A percentile compares a stretch with the other conserved stretches of the same genome.
Conservation (phyloP, 1,139 yeast species). For the Kodamaea anthophila region DNA sequence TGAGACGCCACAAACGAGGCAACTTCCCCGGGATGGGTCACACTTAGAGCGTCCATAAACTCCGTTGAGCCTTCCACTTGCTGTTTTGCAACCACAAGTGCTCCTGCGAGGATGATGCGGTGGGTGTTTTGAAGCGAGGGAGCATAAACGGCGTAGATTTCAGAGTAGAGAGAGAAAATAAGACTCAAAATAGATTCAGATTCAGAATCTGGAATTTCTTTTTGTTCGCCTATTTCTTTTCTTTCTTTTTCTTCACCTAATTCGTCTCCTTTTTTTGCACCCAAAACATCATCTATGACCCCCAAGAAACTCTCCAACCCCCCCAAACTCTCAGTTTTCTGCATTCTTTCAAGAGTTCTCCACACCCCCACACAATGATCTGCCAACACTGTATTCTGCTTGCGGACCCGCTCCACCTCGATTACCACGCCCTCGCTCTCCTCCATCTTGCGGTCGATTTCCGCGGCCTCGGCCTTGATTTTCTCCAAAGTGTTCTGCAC, state of each 20-base stretch:
- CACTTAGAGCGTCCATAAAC: conserved; percentile 17
- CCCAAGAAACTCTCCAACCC: conserved; percentile 43
- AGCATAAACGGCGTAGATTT: conserved; percentile 40
- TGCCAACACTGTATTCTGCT: conserved; percentile 49
- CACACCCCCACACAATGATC: conserved; percentile 47
- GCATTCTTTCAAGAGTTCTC: too few species aligned
- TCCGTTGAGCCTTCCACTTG: conserved; percentile 8
- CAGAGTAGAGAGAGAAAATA: conserved; percentile 27
- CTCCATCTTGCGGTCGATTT: conserved; percentile 46
- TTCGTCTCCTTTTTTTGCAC: conserved; percentile 4
- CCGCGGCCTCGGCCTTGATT: conserved; percentile 57
- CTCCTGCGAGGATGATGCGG: conserved; percentile 38
- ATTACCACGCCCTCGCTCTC: conserved; percentile 52
- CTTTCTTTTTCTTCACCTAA: conserved; percentile 5
- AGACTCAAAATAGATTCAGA: too few species aligned
- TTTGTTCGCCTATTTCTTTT: conserved; percentile 20
- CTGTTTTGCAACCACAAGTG: conserved; percentile 20
- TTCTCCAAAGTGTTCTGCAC: conserved; percentile 56
- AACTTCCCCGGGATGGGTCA: background rate
- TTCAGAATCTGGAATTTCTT: conserved; percentile 4
- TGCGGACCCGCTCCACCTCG: conserved; percentile 44
- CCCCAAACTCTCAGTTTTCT: too few species aligned
- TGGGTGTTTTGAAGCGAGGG: conserved; percentile 49
- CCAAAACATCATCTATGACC: conserved; percentile 37
- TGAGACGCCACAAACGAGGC: background rate